Percentiles rank a stretch among this genome's conserved stretches.
Evolutionary conservation across 345 rosid species (phyloP).

Genomic region (Noccaea caerulescens): DNA sequence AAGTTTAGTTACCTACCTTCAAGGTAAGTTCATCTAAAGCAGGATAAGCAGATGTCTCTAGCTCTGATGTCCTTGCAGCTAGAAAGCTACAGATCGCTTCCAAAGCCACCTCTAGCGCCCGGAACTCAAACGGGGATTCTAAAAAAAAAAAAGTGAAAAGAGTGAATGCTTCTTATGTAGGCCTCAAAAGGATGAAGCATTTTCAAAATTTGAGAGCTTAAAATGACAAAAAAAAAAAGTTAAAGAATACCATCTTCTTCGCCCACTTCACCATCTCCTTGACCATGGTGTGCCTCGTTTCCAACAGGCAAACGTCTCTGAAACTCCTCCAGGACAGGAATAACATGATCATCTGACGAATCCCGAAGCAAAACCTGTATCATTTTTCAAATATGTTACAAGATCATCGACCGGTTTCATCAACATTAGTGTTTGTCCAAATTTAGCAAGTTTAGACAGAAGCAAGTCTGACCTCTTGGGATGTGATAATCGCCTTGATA

Average conservation of each 20-base stretch:
- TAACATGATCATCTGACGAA: conserved; percentile 75
- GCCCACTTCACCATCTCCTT: conserved; percentile 60
- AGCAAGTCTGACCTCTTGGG: conserved; percentile 73
- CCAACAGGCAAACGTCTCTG: conserved; percentile 65
- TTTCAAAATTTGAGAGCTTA: no score
- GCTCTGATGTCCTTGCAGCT: conserved; percentile 78
- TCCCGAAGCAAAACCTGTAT: conserved; percentile 79
- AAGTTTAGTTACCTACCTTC: conserved; percentile 52
- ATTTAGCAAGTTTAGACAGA: not conserved
- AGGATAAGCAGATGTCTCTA: conserved; percentile 88
- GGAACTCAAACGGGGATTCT: conserved; percentile 86
- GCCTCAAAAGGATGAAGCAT: no score
- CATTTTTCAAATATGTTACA: not conserved
- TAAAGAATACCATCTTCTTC: conserved; percentile 78
- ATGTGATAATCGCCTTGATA: conserved; percentile 90
- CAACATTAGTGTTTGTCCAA: not conserved
- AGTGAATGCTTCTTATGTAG: not conserved
- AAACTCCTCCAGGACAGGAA: conserved; percentile 88
- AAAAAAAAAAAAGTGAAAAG: conserved; percentile 8
- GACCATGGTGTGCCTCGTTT: conserved; percentile 47
- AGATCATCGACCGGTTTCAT: not conserved
- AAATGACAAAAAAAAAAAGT: not conserved
- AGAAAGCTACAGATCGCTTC: conserved; percentile 91
- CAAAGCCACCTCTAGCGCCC: conserved; percentile 88
- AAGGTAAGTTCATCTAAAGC: conserved; percentile 90